phyloP scores from a whole-genome alignment of 352 stramenopile genomes.

The Elongisporangium prolatum region DNA sequence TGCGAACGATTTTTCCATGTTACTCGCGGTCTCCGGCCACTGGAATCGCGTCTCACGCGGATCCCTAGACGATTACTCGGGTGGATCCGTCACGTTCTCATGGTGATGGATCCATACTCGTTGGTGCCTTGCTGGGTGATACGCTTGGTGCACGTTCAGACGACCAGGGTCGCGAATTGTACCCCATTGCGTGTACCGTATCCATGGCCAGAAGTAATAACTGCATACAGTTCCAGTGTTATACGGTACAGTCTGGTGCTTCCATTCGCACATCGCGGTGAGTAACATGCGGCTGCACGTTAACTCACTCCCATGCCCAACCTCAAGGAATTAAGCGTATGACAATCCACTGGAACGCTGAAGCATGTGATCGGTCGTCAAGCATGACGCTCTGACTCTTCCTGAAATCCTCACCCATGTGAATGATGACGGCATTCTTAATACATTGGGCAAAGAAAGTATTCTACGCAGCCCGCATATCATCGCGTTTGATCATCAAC shows the following conservation, averaged over 20 bases:
- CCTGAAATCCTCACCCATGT: not conserved
- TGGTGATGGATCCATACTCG: no score
- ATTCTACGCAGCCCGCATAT: not conserved
- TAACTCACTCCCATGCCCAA: not conserved
- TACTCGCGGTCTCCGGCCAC: not conserved
- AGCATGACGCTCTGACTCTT: not conserved
- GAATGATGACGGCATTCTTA: not conserved
- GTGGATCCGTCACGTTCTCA: not conserved
- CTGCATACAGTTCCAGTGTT: not conserved
- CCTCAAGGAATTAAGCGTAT: not conserved
- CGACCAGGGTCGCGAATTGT: not conserved
- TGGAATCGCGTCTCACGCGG: not conserved
- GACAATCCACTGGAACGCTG: not conserved
- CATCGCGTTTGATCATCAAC: not conserved
- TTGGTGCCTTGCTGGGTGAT: not conserved
- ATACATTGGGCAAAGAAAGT: not conserved
- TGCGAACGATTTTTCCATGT: not conserved
- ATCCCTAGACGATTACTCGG: not conserved
- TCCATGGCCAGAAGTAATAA: not conserved
- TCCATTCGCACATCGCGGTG: not conserved
- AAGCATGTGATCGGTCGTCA: not conserved
- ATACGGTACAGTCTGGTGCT: not conserved
- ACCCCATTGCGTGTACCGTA: not conserved
- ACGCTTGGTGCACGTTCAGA: not conserved
- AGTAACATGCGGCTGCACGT: not conserved